A percentile compares a stretch with the other conserved stretches of the same genome.
These are phyloP conservation scores for Trypanosoma caninum DNA, from an alignment of 208 protist species.

Conservation along the genomic window DNA sequence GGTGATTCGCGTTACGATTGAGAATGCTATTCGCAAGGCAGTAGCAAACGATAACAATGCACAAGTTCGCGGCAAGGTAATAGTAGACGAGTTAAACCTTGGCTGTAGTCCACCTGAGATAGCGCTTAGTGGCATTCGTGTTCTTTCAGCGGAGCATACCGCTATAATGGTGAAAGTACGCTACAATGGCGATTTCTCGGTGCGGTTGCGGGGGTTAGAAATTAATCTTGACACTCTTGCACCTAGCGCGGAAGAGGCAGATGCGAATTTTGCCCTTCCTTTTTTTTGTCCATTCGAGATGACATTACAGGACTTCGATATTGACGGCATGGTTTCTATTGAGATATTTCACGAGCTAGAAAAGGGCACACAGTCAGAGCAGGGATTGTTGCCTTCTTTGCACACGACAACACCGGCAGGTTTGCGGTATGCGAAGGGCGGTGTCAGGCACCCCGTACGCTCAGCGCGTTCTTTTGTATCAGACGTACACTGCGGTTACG, in stretches of 20 bases:
- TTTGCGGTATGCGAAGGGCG: conserved; percentile 1
- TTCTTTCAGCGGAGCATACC: conserved; percentile 71
- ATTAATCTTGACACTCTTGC: conserved; percentile 86
- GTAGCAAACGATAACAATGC: conserved; percentile 63
- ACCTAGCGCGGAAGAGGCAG: conserved; percentile 52
- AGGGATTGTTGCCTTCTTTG: neutral
- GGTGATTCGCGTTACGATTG: conserved; percentile 62
- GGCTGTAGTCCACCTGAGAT: conserved; percentile 72
- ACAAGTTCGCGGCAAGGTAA: conserved; percentile 73
- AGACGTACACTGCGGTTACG: conserved; percentile 47
- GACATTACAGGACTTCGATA: conserved; percentile 68
- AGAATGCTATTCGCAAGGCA: conserved; percentile 62
- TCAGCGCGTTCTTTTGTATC: conserved; percentile 3
- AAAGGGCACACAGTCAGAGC: conserved; percentile 21
- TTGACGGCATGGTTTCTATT: conserved; percentile 80
- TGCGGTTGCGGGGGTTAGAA: conserved; percentile 72
- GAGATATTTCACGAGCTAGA: conserved; percentile 78
- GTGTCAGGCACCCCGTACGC: neutral
- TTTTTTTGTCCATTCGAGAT: conserved; percentile 88
- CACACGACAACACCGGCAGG: neutral
- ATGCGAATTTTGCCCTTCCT: conserved; percentile 63
- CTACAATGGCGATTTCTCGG: conserved; percentile 76
- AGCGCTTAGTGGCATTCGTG: conserved; percentile 64
- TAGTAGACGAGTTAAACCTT: conserved; percentile 67
- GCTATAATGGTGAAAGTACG: conserved; percentile 79